Percentiles rank a stretch among this genome's conserved stretches.
These are phyloP conservation scores for Boletus sp. DNA, from an alignment of 768 basidiomycete species.

Conservation along the genomic window DNA sequence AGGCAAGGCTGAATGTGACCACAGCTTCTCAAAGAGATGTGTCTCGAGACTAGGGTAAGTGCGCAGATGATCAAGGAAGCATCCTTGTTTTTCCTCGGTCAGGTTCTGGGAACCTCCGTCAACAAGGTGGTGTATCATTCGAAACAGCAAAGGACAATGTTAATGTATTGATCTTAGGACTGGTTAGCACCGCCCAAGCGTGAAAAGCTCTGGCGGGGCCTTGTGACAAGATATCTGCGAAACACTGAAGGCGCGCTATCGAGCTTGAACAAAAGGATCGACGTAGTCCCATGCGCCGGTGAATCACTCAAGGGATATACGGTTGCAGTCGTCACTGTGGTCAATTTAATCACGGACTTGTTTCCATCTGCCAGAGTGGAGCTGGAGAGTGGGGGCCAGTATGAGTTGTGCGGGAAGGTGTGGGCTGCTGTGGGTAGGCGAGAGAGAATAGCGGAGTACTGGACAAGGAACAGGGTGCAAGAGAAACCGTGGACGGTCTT, in stretches of 20 bases:
- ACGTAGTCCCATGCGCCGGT: constrained; percentile 11
- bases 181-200: constrained; percentile 22
- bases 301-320: constrained; percentile 15
- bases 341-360: constrained; percentile 20
- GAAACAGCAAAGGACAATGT: background rate
- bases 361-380: constrained; percentile 17
- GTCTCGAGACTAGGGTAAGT: constrained; percentile 15
- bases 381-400: constrained; percentile 13
- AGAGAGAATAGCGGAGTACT: constrained; percentile 13
- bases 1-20: background rate
- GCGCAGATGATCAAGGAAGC: constrained; percentile 24
- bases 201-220: constrained; percentile 19
- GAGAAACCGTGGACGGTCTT: constrained; percentile 13
- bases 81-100: constrained; percentile 22
- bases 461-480: constrained; percentile 10
- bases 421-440: constrained; percentile 19
- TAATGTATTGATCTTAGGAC: constrained; percentile 7
- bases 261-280: constrained; percentile 4
- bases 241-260: constrained; percentile 21
- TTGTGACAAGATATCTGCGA: constrained; percentile 17
- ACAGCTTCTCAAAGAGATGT: constrained; percentile 16
- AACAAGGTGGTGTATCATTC: constrained; percentile 9
- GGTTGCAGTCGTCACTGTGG: constrained; percentile 15
- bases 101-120: background rate
- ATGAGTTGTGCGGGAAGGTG: constrained; percentile 20